Percentiles rank a stretch among this genome's conserved stretches.
Evolutionary conservation across 1,284 basidiomycete species (phyloP).

Genomic region (Xanthoconium separans): DNA sequence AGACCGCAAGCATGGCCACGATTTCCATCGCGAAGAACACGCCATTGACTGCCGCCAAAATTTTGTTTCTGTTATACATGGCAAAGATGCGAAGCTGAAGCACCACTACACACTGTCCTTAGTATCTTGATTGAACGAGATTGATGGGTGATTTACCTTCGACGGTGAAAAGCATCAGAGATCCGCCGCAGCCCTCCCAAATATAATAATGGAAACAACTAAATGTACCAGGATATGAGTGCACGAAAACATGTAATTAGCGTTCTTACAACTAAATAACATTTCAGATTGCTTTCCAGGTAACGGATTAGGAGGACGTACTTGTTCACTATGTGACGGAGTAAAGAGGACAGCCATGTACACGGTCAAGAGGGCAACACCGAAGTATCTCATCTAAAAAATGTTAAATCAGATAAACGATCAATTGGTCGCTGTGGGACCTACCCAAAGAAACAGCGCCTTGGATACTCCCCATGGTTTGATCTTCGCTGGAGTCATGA

Average conservation of each 20-base stretch:
- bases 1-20: not conserved
- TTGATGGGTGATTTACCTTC: not conserved
- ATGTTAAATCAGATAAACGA: not conserved
- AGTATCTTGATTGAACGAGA: not conserved
- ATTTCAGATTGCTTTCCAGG: not conserved
- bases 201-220: slow-evolving; percentile 1
- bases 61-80: slow-evolving; percentile 3
- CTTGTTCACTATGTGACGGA: slow-evolving; percentile 1
- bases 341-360: slow-evolving; percentile 1
- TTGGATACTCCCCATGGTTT: slow-evolving; percentile 1
- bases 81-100: slow-evolving; percentile 3
- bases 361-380: not conserved
- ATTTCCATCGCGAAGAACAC: slow-evolving; percentile 1
- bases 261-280: not conserved
- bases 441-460: slow-evolving; percentile 1
- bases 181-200: slow-evolving; percentile 2
- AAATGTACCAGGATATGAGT: not conserved
- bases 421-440: not conserved
- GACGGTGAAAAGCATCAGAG: slow-evolving; percentile 2
- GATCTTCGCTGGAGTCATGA: not conserved
- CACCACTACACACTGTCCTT: not conserved
- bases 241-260: too few relatives aligned
- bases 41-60: not conserved
- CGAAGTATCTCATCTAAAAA: slow-evolving; percentile 4
- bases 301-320: not conserved